Base-by-base conservation (phyloP, 192 early-diverging fungal genomes). In the Coemansia sp. region DNA sequence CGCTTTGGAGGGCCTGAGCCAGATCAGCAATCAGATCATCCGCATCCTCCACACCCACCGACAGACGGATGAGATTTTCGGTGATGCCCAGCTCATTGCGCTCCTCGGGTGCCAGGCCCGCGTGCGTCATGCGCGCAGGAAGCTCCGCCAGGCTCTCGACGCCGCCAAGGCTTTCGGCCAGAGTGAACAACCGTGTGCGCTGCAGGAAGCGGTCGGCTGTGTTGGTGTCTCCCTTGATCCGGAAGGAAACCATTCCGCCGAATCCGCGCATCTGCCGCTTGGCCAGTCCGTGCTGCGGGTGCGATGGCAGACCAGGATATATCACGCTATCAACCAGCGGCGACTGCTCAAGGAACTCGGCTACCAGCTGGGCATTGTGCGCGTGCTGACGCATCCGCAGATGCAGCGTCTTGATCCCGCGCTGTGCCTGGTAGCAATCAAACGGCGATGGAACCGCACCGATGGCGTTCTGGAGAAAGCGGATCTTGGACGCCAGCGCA, bases 401-500 rank as follows among this genome's bases (percentile, higher is more conserved):
- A 72, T 96, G 92, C 19, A 99, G 87, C 2, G 97, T 99, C 87
- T 96, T 98, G 44, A 98, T 74, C 52, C 97, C 96, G 70, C 96
- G 88, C 82, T 94, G 88, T 40, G 97, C 97, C 71, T 97, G 79
- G 85, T 90, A 98, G 77, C 93, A 96, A 80, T 99, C 97, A 70
- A 99, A 98, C n/a, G 96, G 89, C 43, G 89, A 90, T 15, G 97
- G 97, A 26, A 98, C 90, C 37, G 93, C 94, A 56, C 97, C 97
- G 58, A 96, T 94, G n/a, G 95, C 87, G 84, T 99, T 99, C 85
- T 98, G 96, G 70, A 98, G 81, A 80, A 99, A 99, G 47, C 84
- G 79, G 39, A 99, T 78, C 75, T 90, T 92, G 23, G 89, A 86
- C 57, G 85, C 84, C 56, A 97, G 69, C 54, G 83, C 87, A 26